Base-by-base conservation (phyloP, 148 eudicot genomes). In the Heliosperma pusillum region DNA sequence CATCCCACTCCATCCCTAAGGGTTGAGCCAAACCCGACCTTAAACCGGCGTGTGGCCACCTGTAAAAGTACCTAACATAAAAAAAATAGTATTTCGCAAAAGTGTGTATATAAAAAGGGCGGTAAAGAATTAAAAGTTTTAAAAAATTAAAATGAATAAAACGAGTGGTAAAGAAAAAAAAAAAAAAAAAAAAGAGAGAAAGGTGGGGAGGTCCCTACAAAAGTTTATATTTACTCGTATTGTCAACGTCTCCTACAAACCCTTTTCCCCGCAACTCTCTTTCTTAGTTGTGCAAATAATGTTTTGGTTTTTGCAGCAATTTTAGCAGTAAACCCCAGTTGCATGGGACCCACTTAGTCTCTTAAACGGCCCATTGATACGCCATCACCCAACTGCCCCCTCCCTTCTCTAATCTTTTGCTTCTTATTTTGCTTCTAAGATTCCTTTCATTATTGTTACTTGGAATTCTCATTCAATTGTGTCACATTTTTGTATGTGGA, bases 231-330 rank as follows among this genome's bases (percentile, higher is more conserved):
- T 3, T 33, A 24, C 30, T 44, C 69, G 79, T 59, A 70, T 77
- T 77, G 79, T 77, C 79, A 77, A 62, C 74, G 66, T 77, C 79
- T 7, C 55, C 17, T 15, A 4, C 8, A 50, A 50, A 70, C 45
- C 57, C 73, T 76, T 76, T 76, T 36, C 52, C 66, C 79, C 79
- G 72, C 73, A 76, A 76, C 66, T 55, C 57, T 22, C 66, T 68
- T 21, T 68, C 42, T 40, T 36, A 30, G 16, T 36, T 30, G 29
- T 55, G 29, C 63, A 53, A 68, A 22, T 22, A 26, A 21, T 76
- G 73, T 76, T 36, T 44, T 69, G 59, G 63, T 69, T 47, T 68
- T 58, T 57, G 58, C 30, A 70, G 73, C 73, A 70, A 13, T 10
- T 45, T 45, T 44, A 22, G 57, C 30, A 21, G 26, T 20, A 2